phyloP scores from a whole-genome alignment of 2,329 filamentous ascomycete species.

The Ophiostoma montium region DNA sequence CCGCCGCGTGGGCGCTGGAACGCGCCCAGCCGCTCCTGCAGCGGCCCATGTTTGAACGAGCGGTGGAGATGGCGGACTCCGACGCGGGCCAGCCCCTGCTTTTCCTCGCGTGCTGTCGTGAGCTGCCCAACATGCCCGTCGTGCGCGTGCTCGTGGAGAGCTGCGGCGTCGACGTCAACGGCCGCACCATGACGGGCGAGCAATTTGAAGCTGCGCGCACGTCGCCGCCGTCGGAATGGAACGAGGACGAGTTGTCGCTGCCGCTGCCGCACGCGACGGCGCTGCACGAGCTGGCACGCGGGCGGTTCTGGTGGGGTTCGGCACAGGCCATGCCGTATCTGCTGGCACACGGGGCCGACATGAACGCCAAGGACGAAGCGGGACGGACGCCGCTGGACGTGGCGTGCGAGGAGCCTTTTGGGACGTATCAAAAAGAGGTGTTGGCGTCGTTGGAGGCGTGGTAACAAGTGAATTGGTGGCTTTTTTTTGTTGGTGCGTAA shows the following conservation, averaged over 20 bases:
- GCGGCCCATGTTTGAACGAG: background rate
- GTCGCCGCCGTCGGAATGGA: no score
- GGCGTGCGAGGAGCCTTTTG: background rate
- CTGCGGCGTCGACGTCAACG: conserved; percentile 4
- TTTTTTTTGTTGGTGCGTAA: no score
- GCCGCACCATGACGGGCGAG: background rate
- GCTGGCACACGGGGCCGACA: background rate
- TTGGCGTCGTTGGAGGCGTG: background rate
- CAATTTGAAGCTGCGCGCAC: background rate
- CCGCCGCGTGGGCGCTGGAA: background rate
- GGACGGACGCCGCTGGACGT: background rate
- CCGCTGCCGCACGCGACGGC: background rate
- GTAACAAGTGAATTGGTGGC: no score
- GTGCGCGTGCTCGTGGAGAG: conserved; percentile 6
- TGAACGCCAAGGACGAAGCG: background rate
- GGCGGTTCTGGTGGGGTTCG: background rate
- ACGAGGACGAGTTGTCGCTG: background rate
- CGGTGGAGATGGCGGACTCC: background rate
- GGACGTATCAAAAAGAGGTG: background rate
- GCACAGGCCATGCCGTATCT: conserved; percentile 1
- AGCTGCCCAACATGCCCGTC: conserved; percentile 8
- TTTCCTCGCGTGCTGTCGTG: background rate
- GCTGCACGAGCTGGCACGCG: background rate
- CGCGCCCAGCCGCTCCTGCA: background rate
- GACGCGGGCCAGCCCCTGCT: background rate